phyloP scores from a whole-genome alignment of 1,284 basidiomycete genomes.

The Rhodotorula sp. region DNA sequence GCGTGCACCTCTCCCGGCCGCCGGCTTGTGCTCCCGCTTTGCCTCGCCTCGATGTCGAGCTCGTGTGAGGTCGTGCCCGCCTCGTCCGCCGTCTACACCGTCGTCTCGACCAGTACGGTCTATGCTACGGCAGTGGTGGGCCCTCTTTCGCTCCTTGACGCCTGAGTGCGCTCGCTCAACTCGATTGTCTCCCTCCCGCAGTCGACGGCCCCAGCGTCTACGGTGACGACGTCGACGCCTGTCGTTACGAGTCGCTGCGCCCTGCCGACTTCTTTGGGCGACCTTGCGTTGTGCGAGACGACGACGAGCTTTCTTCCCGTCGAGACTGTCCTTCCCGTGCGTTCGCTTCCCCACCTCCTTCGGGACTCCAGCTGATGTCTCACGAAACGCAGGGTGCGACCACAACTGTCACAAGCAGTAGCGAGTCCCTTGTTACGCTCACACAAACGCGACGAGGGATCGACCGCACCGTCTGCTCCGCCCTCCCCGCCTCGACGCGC shows the following conservation, averaged over 20 bases:
- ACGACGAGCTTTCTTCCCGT: conserved; percentile 5
- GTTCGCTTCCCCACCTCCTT: not conserved
- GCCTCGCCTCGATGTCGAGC: not conserved
- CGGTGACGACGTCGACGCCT: conserved; percentile 1
- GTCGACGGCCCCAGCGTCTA: conserved; percentile 6
- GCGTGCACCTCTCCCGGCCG: too few relatives aligned
- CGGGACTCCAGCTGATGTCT: not conserved
- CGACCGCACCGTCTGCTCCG: conserved; percentile 13
- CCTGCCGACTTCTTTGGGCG: not conserved
- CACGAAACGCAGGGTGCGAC: not conserved
- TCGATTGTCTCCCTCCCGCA: not conserved
- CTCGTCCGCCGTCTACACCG: not conserved
- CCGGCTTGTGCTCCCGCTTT: not conserved
- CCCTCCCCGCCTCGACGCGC: not conserved
- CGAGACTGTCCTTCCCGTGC: conserved; percentile 12
- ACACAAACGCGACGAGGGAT: not conserved
- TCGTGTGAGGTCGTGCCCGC: not conserved
- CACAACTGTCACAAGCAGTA: not conserved
- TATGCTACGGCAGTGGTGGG: not conserved
- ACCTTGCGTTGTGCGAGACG: not conserved
- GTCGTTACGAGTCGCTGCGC: conserved; percentile 11
- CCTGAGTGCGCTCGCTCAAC: not conserved
- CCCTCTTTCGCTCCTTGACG: not conserved
- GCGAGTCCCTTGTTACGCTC: conserved; percentile 1
- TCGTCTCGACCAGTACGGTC: not conserved